Base-by-base conservation (phyloP, 768 basidiomycete genomes). In the Lentinus brumalis region DNA sequence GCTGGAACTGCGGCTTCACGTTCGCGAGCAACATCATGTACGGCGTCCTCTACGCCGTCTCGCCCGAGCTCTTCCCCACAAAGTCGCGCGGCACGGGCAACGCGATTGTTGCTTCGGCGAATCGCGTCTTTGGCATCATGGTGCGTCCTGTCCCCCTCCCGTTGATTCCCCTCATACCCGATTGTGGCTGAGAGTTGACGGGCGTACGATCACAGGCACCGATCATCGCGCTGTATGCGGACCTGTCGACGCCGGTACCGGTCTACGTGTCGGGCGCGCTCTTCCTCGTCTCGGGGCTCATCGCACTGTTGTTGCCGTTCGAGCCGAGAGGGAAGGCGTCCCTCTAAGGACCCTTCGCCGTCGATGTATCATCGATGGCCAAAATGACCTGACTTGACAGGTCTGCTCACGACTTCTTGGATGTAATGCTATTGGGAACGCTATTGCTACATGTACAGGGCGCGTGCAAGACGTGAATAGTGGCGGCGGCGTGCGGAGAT, bases 91-190 rank as follows among this genome's bases (percentile, higher is more conserved):
- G 85, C 11, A 86, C 84, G 1, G 85, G 85, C 26, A 83, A 81
- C 45, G 83, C 81, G 11, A 73, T 86, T 38, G 81, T 81, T 26
- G 75, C 83, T 2, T 75, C 77, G 14, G 78, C 82, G 14, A 85
- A 82, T 66, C 77, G 86, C 16, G 66, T 88, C 42, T 85, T 85
- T 57, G 86, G 86, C 26, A 77, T 88, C 64, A 83, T 86, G 77
- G 81, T 78, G 52, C 61, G 81, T 69, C 65, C 5, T 16, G 11
- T 16, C 40, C 0, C 29, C 39, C 50, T 31, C 32, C 4, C 47
- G 18, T n/a, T 31, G 31, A 3, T 29, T n/a, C 45, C 21, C 2
- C 21, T 26, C n/a, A 26, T 26, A 26, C 21, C 21, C 21, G 21
- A 26, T 26, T 39, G 9, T 35, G 6, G 35, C 6, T 6, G 1